Conservation (phyloP, 768 basidiomycete genomes). For the Pleurotus platypus region DNA sequence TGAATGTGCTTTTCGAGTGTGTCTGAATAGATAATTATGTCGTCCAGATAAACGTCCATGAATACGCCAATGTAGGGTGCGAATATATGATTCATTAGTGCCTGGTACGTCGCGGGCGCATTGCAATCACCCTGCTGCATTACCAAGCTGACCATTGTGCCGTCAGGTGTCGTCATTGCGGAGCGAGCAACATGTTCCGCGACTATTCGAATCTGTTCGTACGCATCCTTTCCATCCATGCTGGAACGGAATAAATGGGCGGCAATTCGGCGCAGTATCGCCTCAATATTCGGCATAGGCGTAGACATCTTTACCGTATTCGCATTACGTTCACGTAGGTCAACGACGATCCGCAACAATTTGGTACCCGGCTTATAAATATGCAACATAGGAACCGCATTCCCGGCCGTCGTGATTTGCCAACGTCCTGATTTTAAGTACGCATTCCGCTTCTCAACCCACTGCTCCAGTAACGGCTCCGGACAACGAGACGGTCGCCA, state of each 20-base stretch:
- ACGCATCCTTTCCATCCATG: conserved; percentile 32
- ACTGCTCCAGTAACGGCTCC: conserved; percentile 27
- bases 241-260: no score
- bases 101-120: no score
- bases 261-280: no score
- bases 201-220: conserved; percentile 34
- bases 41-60: conserved; percentile 13
- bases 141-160: conserved; percentile 31
- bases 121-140: conserved; percentile 21
- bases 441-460: conserved; percentile 23
- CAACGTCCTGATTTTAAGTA: conserved; percentile 25
- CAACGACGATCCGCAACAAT: no score
- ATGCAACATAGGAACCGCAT: conserved; percentile 27
- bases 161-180: conserved; percentile 26
- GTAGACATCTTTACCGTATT: no score
- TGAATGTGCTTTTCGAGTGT: conserved; percentile 28
- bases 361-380: conserved; percentile 4
- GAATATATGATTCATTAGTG: background rate
- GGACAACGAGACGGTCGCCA: conserved; percentile 35
- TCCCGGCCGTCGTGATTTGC: conserved; percentile 26
- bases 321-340: no score
- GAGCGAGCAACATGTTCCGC: conserved; percentile 23
- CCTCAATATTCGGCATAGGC: no score
- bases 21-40: conserved; percentile 17
- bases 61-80: conserved; percentile 6